Evolutionary conservation across 2,329 filamentous ascomycete genomes (phyloP), one percentile per base, ranked within the genome.

Genomic region (Chrysosporium keratinophilum): DNA sequence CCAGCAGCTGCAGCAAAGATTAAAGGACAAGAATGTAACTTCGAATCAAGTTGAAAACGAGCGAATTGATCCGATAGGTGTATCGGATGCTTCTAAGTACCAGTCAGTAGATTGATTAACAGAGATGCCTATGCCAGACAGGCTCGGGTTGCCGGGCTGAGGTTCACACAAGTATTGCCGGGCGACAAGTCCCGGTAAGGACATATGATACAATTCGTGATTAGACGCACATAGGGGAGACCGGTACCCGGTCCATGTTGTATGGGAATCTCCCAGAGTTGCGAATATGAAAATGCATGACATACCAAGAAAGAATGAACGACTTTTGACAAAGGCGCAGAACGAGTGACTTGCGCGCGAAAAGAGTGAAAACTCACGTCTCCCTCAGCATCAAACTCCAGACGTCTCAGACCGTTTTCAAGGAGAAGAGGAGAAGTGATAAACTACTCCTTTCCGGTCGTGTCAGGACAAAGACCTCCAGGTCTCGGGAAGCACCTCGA

Each of bases 331-430:
- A 54, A 34, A 48, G 47, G 34, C 33, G 43, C 33, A 45, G 41
- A 54, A 54, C 51, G 51, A 54, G 51, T 44, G 51, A 48, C 43
- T 52, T 46, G 50, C 33, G 50, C 50, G 50, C 45, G 41, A 33
- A 41, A 52, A 31, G 33, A 41, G 20, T 31, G 19, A 45, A 46
- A 46, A 37, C 17, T 52, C 34, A 52, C 33, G 40, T 39, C 33
- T 42, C 34, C 41, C 43, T 31, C 20, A 43, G 34, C 12, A 19
- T 54, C 51, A 54, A 54, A 54, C 51, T 12, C 19, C 37, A 43
- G 35, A 47, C 45, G 51, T 54, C 44, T 54, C 51, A 54, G 44
- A 48, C 44, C 20, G 5, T 28, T 23, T 19, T n/a, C 15, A 39
- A 14, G 46, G 33, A 39, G 3, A 33, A 5, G 35, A 37, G 23